Percentiles rank a stretch among this genome's conserved stretches.
These are phyloP conservation scores for Fraxinus greggii DNA, from an alignment of 305 asterid genomes.

Conservation along the genomic window DNA sequence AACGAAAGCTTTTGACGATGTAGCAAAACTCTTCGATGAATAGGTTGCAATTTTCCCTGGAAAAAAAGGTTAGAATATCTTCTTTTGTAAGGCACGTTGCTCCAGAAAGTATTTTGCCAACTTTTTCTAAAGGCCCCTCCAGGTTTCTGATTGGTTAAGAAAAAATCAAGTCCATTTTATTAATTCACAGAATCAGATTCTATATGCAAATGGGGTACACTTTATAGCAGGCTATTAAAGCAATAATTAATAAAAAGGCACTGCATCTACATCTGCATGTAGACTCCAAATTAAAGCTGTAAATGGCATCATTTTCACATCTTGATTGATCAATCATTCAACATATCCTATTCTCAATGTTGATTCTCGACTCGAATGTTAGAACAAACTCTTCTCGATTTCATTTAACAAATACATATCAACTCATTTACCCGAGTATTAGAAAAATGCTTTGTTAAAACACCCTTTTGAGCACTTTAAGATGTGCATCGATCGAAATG, in stretches of 20 bases:
- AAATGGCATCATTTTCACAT: not conserved
- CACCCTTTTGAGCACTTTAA: not conserved
- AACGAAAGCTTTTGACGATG: no score
- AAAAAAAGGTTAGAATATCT: not conserved
- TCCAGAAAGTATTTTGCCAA: not conserved
- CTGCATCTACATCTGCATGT: not conserved
- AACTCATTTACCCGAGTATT: not conserved
- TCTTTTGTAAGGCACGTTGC: not conserved
- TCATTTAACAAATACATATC: no score
- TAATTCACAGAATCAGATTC: not conserved
- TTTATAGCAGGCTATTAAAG: not conserved
- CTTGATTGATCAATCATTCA: not conserved
- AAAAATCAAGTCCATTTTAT: not conserved
- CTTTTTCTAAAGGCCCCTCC: not conserved
- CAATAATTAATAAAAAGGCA: not conserved
- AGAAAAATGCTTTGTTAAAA: no score
- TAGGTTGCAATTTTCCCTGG: not conserved
- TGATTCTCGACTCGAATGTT: not conserved
- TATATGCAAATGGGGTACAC: not conserved
- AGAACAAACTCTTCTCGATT: not conserved
- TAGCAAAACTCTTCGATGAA: not conserved
- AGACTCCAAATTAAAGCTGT: not conserved
- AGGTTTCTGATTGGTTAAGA: not conserved
- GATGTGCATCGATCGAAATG: not conserved
- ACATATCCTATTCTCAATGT: not conserved